Conservation (phyloP, 1,284 basidiomycete genomes). For the Trametes sp. region DNA sequence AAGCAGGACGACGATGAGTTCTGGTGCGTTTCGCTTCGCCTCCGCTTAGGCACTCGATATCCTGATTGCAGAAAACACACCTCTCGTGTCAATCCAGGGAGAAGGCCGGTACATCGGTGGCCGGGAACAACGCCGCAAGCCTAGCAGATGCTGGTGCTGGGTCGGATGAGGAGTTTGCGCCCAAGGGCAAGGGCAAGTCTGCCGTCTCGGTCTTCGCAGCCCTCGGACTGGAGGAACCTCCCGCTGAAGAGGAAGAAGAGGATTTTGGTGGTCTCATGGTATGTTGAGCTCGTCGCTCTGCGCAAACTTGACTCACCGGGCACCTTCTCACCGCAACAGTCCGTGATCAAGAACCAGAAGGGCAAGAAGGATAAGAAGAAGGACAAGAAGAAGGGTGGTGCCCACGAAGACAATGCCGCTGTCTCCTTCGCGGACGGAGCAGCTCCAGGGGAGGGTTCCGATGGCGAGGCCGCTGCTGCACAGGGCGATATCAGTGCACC, state of each 20-base stretch:
- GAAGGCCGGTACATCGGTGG: slow-evolving; percentile 68
- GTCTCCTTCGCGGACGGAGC: slow-evolving; percentile 47
- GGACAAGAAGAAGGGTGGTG: slow-evolving; percentile 65
- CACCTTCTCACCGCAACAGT: slow-evolving; percentile 32
- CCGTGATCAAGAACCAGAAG: slow-evolving; percentile 58
- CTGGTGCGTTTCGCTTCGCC: slow-evolving; percentile 63
- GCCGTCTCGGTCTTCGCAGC: slow-evolving; percentile 63
- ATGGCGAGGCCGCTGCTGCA: slow-evolving; percentile 45
- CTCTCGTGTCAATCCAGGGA: slow-evolving; percentile 56
- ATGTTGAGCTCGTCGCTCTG: slow-evolving; percentile 36
- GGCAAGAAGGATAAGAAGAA: slow-evolving; percentile 67
- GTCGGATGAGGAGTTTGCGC: slow-evolving; percentile 50
- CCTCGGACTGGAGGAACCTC: slow-evolving; percentile 55
- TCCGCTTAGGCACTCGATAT: not conserved
- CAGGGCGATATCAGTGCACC: slow-evolving; percentile 46
- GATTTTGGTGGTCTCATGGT: slow-evolving; percentile 89
- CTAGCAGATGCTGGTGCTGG: slow-evolving; percentile 47
- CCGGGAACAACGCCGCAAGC: slow-evolving; percentile 47
- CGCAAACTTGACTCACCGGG: slow-evolving; percentile 2
- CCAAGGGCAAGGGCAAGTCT: slow-evolving; percentile 39
- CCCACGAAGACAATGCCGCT: slow-evolving; percentile 33
- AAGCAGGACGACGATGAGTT: slow-evolving; percentile 82
- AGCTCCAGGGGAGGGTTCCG: slow-evolving; percentile 44
- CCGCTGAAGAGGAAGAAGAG: slow-evolving; percentile 73
- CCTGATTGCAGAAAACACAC: no score